These are phyloP conservation scores for Colletotrichum gloeosporioides DNA, from an alignment of 2,329 filamentous ascomycete species.

Conservation along the genomic window DNA sequence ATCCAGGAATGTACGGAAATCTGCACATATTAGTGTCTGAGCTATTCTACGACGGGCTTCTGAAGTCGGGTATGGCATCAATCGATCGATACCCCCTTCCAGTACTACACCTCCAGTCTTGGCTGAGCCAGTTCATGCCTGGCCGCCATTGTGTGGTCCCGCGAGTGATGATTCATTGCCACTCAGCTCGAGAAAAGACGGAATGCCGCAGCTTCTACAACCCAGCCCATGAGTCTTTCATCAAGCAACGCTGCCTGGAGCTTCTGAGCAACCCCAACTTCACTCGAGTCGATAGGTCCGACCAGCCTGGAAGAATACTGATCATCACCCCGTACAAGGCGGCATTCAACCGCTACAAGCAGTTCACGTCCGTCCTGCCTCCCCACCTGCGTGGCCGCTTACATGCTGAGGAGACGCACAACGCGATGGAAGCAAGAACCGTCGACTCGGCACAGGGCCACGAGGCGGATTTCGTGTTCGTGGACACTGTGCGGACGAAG, in stretches of 20 bases:
- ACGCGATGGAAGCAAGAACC: slow-evolving; percentile 33
- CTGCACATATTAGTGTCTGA: slow-evolving; percentile 45
- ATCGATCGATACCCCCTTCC: slow-evolving; percentile 30
- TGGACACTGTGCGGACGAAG: slow-evolving; percentile 50
- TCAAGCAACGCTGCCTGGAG: slow-evolving; percentile 34
- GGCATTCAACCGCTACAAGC: slow-evolving; percentile 39
- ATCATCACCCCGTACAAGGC: slow-evolving; percentile 50
- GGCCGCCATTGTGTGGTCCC: slow-evolving; percentile 33
- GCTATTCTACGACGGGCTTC: slow-evolving; percentile 45
- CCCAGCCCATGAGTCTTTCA: slow-evolving; percentile 39
- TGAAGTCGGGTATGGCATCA: slow-evolving; percentile 37
- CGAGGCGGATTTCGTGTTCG: slow-evolving; percentile 52
- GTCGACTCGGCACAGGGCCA: slow-evolving; percentile 52
- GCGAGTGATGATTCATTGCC: slow-evolving; percentile 38
- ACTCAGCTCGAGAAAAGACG: slow-evolving; percentile 29
- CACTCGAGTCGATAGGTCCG: slow-evolving; percentile 27
- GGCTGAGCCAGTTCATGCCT: slow-evolving; percentile 31
- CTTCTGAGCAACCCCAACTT: slow-evolving; percentile 39
- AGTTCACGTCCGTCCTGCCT: not conserved
- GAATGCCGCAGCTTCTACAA: slow-evolving; percentile 46
- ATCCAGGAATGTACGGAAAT: slow-evolving; percentile 32
- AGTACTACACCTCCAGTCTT: slow-evolving; percentile 30
- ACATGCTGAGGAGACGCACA: not conserved
- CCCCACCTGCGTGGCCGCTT: not conserved
- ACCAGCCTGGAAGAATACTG: slow-evolving; percentile 41